These are phyloP conservation scores for Francoa sonchifolia DNA, from an alignment of 441 rosid species.

Conservation along the genomic window DNA sequence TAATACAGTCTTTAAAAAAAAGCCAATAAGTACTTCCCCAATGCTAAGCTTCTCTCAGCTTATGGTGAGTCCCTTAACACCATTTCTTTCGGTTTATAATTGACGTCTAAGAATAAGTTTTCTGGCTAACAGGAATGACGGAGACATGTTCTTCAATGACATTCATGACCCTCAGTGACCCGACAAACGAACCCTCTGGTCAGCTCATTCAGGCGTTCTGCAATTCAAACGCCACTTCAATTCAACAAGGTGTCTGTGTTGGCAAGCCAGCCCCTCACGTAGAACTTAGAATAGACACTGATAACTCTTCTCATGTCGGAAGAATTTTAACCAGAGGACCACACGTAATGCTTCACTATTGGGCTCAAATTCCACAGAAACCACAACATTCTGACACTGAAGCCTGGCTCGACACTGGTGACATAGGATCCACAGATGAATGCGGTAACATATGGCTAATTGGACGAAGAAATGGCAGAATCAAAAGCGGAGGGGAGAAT, in stretches of 20 bases:
- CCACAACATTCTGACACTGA: slow-evolving; percentile 15
- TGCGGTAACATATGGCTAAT: slow-evolving; percentile 60
- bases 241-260: slow-evolving; percentile 52
- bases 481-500: slow-evolving; percentile 84
- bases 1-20: too few relatives aligned
- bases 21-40: slow-evolving; percentile 43
- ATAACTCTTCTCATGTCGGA: slow-evolving; percentile 36
- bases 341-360: slow-evolving; percentile 68
- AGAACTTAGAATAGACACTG: slow-evolving; percentile 35
- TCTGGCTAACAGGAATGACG: slow-evolving; percentile 52
- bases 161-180: slow-evolving; percentile 50
- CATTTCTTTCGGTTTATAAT: neutral
- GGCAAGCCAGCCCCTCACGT: slow-evolving; percentile 85
- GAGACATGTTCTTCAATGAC: slow-evolving; percentile 79
- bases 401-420: slow-evolving; percentile 80
- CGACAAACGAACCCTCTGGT: slow-evolving; percentile 17
- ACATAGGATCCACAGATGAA: slow-evolving; percentile 52
- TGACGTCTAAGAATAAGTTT: neutral
- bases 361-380: slow-evolving; percentile 29
- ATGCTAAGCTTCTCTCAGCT: slow-evolving; percentile 59
- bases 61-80: slow-evolving; percentile 38
- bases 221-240: slow-evolving; percentile 4
- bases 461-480: slow-evolving; percentile 57
- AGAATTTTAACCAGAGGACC: slow-evolving; percentile 73
- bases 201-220: slow-evolving; percentile 13